Base-by-base conservation (phyloP, 108 stramenopile species). In the Stephanodiscus triporus region DNA sequence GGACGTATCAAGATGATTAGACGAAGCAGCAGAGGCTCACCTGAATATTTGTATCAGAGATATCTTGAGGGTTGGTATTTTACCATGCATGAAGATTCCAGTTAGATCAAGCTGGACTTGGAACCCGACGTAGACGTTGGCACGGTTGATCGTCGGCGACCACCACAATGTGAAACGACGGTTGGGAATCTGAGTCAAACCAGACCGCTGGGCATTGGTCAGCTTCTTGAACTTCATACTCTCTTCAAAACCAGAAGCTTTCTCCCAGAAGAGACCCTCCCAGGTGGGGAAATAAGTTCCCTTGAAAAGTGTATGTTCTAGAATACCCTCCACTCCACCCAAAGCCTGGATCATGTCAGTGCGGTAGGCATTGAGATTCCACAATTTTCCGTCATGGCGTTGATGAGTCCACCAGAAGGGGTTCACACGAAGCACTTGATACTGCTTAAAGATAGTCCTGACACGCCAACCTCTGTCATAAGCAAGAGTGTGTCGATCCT, bases 231-330 rank as follows among this genome's bases (percentile, higher is more conserved):
- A 95, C 68, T 95, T 95, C 98, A 99, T 99, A 65, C 96, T 93
- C 67, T 98, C 97, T 76, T 99, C 98, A 70, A 99, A 99, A 14
- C 98, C 98, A 68, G 95, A 97, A 9, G 98, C 96, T 79, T 98
- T 99, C 86, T 99, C 99, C 99, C 99, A 99, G 80, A 99, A 99
- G 6, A 99, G 89, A 79, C 99, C 99, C 80, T 99, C 99, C 99
- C 99, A 99, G n/a, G 99, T 98, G 38, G 97, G 97, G 81, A 99
- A 99, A 78, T 98, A 98, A 0, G 99, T 99, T 24, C 99, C 99
- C 79, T 98, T 98, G 87, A 99, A 99, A 27, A 99, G 85, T 40
- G 98, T 99, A 87, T 99, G 99, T 83, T 99, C 99, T 59, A 99
- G 81, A 68, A 99, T 98, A 48, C 98, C 98, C 75, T 99, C 98